Percentiles rank a stretch among this genome's conserved stretches.
Conservation (phyloP, 169 alveolate species). For the Plasmodium gonderi region DNA sequence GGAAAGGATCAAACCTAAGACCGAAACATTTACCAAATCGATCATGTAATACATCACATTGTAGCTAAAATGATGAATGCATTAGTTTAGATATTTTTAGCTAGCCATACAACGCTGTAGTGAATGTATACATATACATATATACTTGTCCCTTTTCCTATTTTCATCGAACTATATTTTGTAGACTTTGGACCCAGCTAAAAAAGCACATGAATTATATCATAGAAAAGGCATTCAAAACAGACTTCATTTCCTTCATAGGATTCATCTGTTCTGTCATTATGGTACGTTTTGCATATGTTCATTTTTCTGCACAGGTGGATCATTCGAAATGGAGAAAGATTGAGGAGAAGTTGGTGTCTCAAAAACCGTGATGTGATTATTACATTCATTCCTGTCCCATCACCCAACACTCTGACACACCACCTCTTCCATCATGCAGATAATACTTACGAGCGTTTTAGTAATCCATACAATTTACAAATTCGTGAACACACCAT, state of each 20-base stretch:
- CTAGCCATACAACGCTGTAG: not conserved
- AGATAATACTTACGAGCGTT: conserved; percentile 12
- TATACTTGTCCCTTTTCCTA: not conserved
- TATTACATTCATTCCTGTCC: not conserved
- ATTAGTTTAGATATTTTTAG: not conserved
- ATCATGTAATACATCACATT: not conserved
- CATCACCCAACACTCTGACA: not conserved
- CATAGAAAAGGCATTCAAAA: conserved; percentile 33
- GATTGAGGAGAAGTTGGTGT: not conserved
- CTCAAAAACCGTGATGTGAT: too few relatives aligned
- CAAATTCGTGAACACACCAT: not conserved
- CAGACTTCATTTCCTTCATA: conserved; percentile 21
- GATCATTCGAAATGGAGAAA: too few relatives aligned
- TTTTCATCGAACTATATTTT: not conserved
- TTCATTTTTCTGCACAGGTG: too few relatives aligned
- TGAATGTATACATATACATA: not conserved
- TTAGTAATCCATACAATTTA: conserved; percentile 8
- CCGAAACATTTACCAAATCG: conserved; percentile 26
- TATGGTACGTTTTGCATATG: conserved; percentile 16
- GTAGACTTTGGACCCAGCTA: not conserved
- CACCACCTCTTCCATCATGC: not conserved
- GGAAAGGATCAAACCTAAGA: conserved; percentile 12
- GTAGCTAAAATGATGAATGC: not conserved
- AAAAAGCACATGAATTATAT: conserved; percentile 44
- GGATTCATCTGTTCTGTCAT: conserved; percentile 42